Percentiles rank a stretch among this genome's conserved stretches.
phyloP scores from a whole-genome alignment of 805 yeast species.

The Candida ficus region DNA sequence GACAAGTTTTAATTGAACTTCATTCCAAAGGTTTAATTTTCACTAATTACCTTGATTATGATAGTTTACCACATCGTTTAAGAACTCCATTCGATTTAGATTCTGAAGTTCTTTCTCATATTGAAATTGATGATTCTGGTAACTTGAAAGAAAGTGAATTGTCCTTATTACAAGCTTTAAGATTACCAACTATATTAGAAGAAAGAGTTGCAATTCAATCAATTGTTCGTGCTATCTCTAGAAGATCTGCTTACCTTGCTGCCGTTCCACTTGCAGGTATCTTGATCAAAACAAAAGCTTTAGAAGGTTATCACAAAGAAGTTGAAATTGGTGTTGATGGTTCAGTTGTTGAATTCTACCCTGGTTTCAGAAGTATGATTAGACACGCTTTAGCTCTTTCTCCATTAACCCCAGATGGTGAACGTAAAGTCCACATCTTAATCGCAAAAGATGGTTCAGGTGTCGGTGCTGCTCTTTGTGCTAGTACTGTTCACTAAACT shows the following conservation, averaged over 20 bases:
- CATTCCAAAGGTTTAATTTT: conserved; percentile 55
- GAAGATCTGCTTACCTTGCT: conserved; percentile 84
- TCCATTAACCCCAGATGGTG: conserved; percentile 69
- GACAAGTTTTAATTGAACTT: conserved; percentile 69
- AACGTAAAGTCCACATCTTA: conserved; percentile 66
- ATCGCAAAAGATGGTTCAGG: conserved; percentile 96
- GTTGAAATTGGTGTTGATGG: conserved; percentile 97
- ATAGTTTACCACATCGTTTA: conserved; percentile 49
- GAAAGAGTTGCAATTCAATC: conserved; percentile 74
- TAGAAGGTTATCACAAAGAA: conserved; percentile 56
- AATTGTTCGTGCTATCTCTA: conserved; percentile 73
- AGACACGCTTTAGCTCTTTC: conserved; percentile 72
- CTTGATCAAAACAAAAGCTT: conserved; percentile 58
- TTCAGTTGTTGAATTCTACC: conserved; percentile 88
- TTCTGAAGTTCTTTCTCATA: conserved; percentile 78
- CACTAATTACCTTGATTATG: conserved; percentile 40
- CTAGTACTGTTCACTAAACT: conserved; percentile 8
- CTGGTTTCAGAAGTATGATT: conserved; percentile 77
- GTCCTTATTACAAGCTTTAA: conserved; percentile 57
- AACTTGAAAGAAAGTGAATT: conserved; percentile 66
- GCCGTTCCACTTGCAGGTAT: conserved; percentile 90
- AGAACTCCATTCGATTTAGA: conserved; percentile 73
- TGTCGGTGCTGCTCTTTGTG: conserved; percentile 96
- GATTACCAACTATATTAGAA: conserved; percentile 44
- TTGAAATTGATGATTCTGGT: conserved; percentile 80